Evolutionary conservation across 208 protist species (phyloP).

Genomic region (Crithidia acanthocephali): DNA sequence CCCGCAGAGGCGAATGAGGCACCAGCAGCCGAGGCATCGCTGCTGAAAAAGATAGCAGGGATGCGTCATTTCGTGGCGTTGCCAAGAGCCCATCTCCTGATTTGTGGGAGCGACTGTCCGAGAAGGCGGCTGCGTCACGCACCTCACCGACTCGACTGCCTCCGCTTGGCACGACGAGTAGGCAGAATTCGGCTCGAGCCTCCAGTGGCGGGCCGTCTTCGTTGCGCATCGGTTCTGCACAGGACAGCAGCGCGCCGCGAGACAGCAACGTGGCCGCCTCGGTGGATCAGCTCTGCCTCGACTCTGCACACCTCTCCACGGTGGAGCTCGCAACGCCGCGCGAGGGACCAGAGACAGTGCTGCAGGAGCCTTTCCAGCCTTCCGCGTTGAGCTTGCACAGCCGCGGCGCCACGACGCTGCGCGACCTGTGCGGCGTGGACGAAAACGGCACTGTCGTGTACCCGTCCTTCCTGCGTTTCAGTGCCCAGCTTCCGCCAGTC

Average conservation of each 20-base stretch:
- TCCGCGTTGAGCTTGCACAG: not conserved
- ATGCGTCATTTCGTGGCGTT: no score
- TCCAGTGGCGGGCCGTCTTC: not conserved
- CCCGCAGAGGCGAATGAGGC: no score
- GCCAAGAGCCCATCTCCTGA: not conserved
- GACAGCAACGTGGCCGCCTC: constrained; percentile 21
- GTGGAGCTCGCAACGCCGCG: not conserved
- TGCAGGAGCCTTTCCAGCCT: constrained; percentile 31
- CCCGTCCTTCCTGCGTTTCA: constrained; percentile 32
- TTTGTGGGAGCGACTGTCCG: not conserved
- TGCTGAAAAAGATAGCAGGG: no score
- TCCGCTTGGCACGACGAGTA: not conserved
- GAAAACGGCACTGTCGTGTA: not conserved
- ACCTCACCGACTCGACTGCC: not conserved
- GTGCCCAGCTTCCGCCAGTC: constrained; percentile 1
- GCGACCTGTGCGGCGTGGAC: constrained; percentile 1
- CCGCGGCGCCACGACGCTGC: constrained; percentile 13
- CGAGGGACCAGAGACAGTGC: constrained; percentile 15
- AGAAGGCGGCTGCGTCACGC: not conserved
- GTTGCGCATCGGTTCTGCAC: no score
- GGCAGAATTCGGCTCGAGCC: no score
- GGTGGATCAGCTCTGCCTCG: constrained; percentile 4
- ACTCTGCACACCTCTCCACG: constrained; percentile 22
- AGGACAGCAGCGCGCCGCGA: not conserved
- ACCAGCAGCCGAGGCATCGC: no score